These are phyloP conservation scores for Gossypium thurberi DNA, from an alignment of 345 rosid genomes.

Conservation along the genomic window DNA sequence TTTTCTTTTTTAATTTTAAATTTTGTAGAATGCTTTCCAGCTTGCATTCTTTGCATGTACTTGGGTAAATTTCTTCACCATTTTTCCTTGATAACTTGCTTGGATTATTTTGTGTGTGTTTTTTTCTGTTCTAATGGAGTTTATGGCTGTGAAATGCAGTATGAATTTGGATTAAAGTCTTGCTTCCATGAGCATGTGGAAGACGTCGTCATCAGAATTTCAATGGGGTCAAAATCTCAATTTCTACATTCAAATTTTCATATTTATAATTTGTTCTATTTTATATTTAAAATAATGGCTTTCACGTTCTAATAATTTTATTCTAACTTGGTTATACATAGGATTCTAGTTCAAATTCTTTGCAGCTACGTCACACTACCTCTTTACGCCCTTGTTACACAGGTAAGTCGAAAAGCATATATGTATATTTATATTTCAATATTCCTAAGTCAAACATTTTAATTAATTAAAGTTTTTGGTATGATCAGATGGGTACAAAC, in stretches of 20 bases:
- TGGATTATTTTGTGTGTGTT: background rate
- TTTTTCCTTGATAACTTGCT: background rate
- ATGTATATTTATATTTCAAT: background rate
- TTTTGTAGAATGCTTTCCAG: conserved; percentile 75
- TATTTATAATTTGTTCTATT: no score
- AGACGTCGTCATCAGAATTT: conserved; percentile 56
- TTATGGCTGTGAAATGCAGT: conserved; percentile 32
- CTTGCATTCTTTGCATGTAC: conserved; percentile 81
- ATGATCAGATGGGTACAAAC: conserved; percentile 73
- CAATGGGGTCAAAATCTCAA: conserved; percentile 52
- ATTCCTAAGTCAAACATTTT: background rate
- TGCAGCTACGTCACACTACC: conserved; percentile 98
- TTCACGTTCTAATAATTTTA: no score
- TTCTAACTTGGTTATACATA: conserved; percentile 15
- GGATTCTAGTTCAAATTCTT: conserved; percentile 69
- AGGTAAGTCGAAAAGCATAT: conserved; percentile 24
- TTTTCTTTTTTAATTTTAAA: background rate
- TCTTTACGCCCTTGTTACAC: conserved; percentile 87
- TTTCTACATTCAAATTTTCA: no score
- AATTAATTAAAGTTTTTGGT: background rate
- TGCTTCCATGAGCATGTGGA: conserved; percentile 54
- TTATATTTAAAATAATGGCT: no score
- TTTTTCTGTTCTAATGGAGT: background rate
- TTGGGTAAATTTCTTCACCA: conserved; percentile 35
- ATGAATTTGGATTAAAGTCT: conserved; percentile 37